Base-by-base conservation (phyloP, 495 filamentous ascomycete species). In the Penicillium macrosclerotiorum region DNA sequence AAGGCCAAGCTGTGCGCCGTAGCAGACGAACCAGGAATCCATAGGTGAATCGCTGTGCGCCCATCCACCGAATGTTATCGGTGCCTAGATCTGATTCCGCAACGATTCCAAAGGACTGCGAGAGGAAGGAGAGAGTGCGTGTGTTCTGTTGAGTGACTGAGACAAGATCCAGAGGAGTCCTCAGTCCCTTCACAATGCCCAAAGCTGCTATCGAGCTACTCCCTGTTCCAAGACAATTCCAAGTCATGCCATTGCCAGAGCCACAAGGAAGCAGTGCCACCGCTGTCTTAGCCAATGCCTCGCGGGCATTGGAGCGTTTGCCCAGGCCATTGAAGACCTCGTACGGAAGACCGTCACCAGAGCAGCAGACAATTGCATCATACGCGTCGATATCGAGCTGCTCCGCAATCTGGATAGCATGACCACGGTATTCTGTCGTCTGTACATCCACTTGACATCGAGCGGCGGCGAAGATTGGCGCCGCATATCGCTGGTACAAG, bases 291-390 rank as follows among this genome's bases (percentile, higher is more conserved):
- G 71, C 68, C 50, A 98, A 63, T 0, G 91, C 93, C 36, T 76
- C 78, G 34, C 77, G 69, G 18, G 89, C 90, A 65, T 96, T 84
- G 5, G 71, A 52, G 34, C 87, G 83, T 62, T 84, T 85, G 12
- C 75, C 89, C 17, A 98, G 60, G 6, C 93, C 93, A 59, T 98
- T 97, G 74, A 95, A 95, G 9, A 96, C 87, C 65, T 98, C 92
- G 57, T 95, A 85, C 0, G 89, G 88, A 13, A 96, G 62, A 8
- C 93, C 93, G 54, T 98, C 93, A 2, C 93, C 93, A 7, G 92
- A 96, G 57, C 90, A 95, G 49, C 87, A 86, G 9, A 93, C 80
- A 5, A 96, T 77, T 4, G 88, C 81, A 68, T 98, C 93, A 57
- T 80, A 94, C 2, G 76, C 78, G 16, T 88, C 77, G 14, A 88